Evolutionary conservation across 768 basidiomycete genomes (phyloP).

Genomic region (Coprinellus aureogranulatus): DNA sequence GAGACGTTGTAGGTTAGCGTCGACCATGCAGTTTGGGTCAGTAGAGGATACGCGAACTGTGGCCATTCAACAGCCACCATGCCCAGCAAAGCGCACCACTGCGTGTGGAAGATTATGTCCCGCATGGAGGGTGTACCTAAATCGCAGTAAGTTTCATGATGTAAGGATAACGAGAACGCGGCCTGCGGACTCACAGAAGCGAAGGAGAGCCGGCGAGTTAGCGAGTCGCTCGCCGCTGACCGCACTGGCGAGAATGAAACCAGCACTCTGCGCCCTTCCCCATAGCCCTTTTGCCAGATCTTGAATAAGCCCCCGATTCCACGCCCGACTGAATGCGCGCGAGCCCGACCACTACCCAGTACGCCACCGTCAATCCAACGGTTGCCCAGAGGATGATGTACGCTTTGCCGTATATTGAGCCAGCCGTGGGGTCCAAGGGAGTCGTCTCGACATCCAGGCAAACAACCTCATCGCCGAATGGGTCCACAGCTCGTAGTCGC

Average conservation of each 20-base stretch:
- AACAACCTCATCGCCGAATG: constrained; percentile 74
- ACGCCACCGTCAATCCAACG: constrained; percentile 70
- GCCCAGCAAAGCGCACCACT: constrained; percentile 84
- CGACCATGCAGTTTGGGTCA: constrained; percentile 34
- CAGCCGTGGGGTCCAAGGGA: constrained; percentile 60
- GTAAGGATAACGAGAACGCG: neutral
- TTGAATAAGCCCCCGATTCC: constrained; percentile 67
- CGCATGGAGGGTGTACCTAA: constrained; percentile 88
- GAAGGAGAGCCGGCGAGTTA: constrained; percentile 78
- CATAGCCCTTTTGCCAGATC: constrained; percentile 62
- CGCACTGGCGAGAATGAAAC: constrained; percentile 88
- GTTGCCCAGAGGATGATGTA: constrained; percentile 70
- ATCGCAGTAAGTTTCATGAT: constrained; percentile 8
- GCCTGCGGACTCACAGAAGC: constrained; percentile 76
- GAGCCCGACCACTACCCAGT: constrained; percentile 78
- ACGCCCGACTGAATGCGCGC: constrained; percentile 84
- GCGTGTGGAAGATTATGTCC: constrained; percentile 90
- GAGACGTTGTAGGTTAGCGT: constrained; percentile 49
- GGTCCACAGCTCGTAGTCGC: constrained; percentile 84
- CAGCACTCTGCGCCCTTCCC: constrained; percentile 75
- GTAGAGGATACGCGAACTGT: constrained; percentile 44
- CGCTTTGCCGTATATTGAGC: constrained; percentile 65
- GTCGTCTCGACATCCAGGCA: constrained; percentile 81
- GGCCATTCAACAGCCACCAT: constrained; percentile 99
- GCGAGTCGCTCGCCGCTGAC: constrained; percentile 89